phyloP scores from a whole-genome alignment of 768 basidiomycete genomes.

The Agaricus subrufescens region DNA sequence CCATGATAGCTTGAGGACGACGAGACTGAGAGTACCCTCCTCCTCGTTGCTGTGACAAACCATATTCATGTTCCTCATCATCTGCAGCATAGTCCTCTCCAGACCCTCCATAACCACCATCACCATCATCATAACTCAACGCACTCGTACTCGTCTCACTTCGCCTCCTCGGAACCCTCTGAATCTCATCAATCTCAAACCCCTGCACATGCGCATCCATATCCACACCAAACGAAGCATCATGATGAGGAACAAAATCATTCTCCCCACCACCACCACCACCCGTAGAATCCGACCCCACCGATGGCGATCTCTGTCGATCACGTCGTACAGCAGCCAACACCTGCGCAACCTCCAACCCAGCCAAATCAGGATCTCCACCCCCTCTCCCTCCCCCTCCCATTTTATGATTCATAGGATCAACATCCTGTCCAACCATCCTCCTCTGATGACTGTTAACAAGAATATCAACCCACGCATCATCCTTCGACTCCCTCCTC shows the following conservation, averaged over 20 bases:
- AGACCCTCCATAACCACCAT: slow-evolving; percentile 16
- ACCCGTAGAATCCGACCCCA: slow-evolving; percentile 24
- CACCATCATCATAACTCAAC: slow-evolving; percentile 19
- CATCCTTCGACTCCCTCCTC: slow-evolving; percentile 51
- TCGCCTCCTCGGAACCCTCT: slow-evolving; percentile 28
- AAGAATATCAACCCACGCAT: slow-evolving; percentile 87
- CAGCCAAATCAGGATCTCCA: slow-evolving; percentile 66
- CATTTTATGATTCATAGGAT: slow-evolving; percentile 11
- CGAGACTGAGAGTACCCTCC: not conserved
- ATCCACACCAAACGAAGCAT: slow-evolving; percentile 18
- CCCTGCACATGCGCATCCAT: slow-evolving; percentile 46
- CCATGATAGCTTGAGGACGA: not conserved
- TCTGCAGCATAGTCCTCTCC: slow-evolving; percentile 13
- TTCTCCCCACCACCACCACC: slow-evolving; percentile 27
- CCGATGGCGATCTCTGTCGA: slow-evolving; percentile 26
- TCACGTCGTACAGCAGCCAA: slow-evolving; percentile 45
- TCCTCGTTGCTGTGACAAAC: not conserved
- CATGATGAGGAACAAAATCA: slow-evolving; percentile 21
- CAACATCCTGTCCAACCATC: slow-evolving; percentile 52
- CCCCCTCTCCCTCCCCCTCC: slow-evolving; percentile 18
- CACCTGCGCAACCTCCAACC: slow-evolving; percentile 68
- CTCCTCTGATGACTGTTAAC: slow-evolving; percentile 55
- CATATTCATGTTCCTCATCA: slow-evolving; percentile 5
- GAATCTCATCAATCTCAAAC: slow-evolving; percentile 31
- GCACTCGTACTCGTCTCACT: slow-evolving; percentile 22